phyloP scores from a whole-genome alignment of 2,329 filamentous ascomycete genomes.

The Aspergillus calidoustus region DNA sequence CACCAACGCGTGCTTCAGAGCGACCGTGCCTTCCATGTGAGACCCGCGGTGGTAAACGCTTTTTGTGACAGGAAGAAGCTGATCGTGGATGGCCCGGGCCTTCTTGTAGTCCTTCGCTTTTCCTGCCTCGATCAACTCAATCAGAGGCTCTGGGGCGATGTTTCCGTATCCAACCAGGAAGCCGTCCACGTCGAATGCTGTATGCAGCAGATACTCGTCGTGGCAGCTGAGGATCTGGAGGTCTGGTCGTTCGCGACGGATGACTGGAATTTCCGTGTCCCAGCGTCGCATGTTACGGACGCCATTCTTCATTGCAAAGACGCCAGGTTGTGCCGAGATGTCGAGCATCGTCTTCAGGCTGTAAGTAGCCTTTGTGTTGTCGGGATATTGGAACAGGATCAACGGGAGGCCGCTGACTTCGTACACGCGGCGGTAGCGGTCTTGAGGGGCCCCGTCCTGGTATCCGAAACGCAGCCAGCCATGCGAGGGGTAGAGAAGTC shows the following conservation, averaged over 20 bases:
- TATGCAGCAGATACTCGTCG: constrained; percentile 59
- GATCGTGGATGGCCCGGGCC: too few species aligned
- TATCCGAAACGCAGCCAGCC: too few species aligned
- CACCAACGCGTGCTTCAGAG: too few species aligned
- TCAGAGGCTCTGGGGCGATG: constrained; percentile 56
- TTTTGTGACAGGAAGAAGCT: too few species aligned
- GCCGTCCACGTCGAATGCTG: constrained; percentile 57
- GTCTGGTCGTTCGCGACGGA: constrained; percentile 54
- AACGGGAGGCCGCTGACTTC: constrained; percentile 25
- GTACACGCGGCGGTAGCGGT: too few species aligned
- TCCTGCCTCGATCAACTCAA: constrained; percentile 57
- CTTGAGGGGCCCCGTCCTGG: too few species aligned
- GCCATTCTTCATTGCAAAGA: constrained; percentile 62
- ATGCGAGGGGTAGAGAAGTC: too few species aligned
- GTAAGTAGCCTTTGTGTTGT: constrained; percentile 59
- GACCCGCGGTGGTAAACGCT: too few species aligned
- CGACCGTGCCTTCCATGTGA: too few species aligned
- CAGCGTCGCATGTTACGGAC: constrained; percentile 62
- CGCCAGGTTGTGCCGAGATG: constrained; percentile 57
- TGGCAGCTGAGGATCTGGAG: constrained; percentile 58
- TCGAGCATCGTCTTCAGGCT: constrained; percentile 58
- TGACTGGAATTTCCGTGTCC: constrained; percentile 61
- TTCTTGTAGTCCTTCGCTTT: constrained; percentile 36
- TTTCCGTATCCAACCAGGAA: constrained; percentile 61
- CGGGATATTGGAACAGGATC: constrained; percentile 60